These are phyloP conservation scores for Penicillium sp. DNA, from an alignment of 2,329 filamentous ascomycete species.

Conservation along the genomic window DNA sequence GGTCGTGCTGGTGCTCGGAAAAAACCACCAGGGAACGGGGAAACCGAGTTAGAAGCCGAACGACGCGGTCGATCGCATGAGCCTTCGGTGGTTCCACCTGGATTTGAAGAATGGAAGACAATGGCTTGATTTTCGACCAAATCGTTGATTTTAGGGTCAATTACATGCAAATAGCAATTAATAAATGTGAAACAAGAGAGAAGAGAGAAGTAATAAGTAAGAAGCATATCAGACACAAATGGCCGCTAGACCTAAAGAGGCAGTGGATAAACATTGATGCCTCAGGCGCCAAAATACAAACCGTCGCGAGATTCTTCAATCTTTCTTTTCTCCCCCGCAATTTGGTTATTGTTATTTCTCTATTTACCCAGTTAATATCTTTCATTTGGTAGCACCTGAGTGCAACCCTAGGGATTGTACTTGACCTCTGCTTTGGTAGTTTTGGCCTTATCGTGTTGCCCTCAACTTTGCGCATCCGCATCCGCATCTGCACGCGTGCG, in stretches of 20 bases:
- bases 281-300: slow-evolving; percentile 15
- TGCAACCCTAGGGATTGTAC: background rate
- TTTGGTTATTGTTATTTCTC: slow-evolving; percentile 21
- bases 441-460: slow-evolving; percentile 3
- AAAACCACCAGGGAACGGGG: slow-evolving; percentile 6
- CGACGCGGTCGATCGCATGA: slow-evolving; percentile 12
- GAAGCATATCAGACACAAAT: background rate
- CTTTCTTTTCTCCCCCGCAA: slow-evolving; percentile 9
- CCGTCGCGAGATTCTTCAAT: slow-evolving; percentile 9
- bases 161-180: background rate
- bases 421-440: background rate
- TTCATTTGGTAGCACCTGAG: background rate
- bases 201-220: background rate
- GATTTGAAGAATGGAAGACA: slow-evolving; percentile 25
- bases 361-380: background rate
- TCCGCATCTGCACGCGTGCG: slow-evolving; percentile 15
- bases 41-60: slow-evolving; percentile 9
- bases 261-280: slow-evolving; percentile 21
- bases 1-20: slow-evolving; percentile 17
- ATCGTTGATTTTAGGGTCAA: background rate
- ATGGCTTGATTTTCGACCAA: background rate
- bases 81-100: slow-evolving; percentile 23
- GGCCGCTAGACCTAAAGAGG: slow-evolving; percentile 17
- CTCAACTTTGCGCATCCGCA: slow-evolving; percentile 10
- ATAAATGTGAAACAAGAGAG: background rate